These are phyloP conservation scores for Phalaenopsis aphrodite DNA, from an alignment of 106 monocot species.

Conservation along the genomic window DNA sequence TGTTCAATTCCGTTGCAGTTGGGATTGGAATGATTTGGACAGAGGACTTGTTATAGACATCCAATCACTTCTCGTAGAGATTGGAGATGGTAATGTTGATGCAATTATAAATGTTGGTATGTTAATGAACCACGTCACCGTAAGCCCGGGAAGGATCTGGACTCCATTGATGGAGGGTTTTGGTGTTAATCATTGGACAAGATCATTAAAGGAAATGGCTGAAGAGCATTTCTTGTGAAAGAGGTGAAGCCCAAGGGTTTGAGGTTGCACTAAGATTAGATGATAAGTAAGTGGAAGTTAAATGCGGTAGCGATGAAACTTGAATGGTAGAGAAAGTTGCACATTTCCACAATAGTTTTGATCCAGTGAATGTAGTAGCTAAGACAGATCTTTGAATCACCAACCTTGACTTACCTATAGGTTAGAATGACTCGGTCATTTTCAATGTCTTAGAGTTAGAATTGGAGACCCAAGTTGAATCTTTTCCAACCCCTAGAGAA, in stretches of 20 bases:
- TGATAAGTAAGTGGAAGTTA: neutral
- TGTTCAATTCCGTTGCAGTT: too few relatives aligned
- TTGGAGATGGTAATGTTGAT: neutral
- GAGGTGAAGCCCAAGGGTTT: neutral
- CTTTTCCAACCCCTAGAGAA: too few relatives aligned
- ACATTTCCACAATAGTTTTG: neutral
- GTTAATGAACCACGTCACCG: neutral
- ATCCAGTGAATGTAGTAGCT: neutral
- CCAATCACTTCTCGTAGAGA: neutral
- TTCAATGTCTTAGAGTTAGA: too few relatives aligned
- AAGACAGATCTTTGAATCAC: too few relatives aligned
- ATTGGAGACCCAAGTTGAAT: too few relatives aligned
- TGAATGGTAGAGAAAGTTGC: neutral
- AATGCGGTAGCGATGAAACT: neutral
- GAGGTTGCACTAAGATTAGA: neutral
- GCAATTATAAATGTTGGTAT: neutral
- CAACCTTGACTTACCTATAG: too few relatives aligned
- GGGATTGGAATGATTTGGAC: too few relatives aligned
- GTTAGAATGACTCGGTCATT: too few relatives aligned
- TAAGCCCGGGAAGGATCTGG: neutral
- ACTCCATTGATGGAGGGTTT: neutral
- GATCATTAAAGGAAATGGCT: neutral
- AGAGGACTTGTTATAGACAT: too few relatives aligned
- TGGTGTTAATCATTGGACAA: neutral
- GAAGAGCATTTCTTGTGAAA: neutral